Percentiles rank a stretch among this genome's conserved stretches.
phyloP scores from a whole-genome alignment of 257 asterid species.

The Solanum tacnaense region DNA sequence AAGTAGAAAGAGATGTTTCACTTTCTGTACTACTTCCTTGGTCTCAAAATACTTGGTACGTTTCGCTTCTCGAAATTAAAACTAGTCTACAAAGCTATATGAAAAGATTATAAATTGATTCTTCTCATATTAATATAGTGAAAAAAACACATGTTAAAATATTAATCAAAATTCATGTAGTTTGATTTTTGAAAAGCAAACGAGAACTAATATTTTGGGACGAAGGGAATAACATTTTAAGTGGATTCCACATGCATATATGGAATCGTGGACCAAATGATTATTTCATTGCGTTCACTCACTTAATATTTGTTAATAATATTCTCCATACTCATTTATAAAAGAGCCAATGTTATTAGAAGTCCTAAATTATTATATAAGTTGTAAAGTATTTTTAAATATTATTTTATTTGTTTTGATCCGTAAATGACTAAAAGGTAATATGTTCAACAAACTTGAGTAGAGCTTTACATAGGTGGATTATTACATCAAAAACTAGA shows the following conservation, averaged over 20 bases:
- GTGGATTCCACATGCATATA: neutral
- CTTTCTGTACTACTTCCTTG: neutral
- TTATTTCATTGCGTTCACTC: neutral
- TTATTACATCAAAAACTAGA: too few species aligned
- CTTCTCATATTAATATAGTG: neutral
- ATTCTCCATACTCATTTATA: neutral
- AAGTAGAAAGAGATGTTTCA: neutral
- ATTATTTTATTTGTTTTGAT: too few species aligned
- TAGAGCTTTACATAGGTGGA: too few species aligned
- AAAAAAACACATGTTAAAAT: neutral
- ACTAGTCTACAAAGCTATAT: neutral
- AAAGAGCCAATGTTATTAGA: neutral
- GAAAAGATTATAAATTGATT: neutral
- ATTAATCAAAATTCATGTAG: too few species aligned
- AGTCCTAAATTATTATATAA: neutral
- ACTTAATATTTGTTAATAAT: neutral
- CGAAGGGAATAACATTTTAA: neutral
- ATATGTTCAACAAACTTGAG: too few species aligned
- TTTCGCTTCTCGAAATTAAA: accelerated
- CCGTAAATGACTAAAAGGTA: too few species aligned
- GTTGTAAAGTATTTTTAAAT: neutral
- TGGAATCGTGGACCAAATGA: neutral
- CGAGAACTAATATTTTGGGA: too few species aligned
- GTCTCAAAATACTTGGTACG: too few species aligned
- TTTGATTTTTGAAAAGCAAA: neutral